Evolutionary conservation across 1,284 basidiomycete species (phyloP).

Genomic region (Melampsora americana): DNA sequence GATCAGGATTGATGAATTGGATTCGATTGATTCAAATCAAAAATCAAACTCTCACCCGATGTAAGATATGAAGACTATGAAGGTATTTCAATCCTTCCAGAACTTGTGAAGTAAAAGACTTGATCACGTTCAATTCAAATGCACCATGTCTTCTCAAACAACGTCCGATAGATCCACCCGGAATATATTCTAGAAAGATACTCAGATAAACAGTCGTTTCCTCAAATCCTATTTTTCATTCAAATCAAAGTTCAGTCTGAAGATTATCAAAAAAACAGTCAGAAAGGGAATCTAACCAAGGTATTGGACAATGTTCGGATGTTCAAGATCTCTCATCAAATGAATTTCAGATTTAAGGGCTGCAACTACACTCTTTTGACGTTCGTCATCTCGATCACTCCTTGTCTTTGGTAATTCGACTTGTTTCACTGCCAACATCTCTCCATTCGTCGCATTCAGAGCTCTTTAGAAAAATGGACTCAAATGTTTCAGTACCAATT

Average conservation of each 20-base stretch:
- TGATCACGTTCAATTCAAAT: conserved; percentile 86
- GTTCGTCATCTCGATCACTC: conserved; percentile 79
- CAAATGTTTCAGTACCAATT: no score
- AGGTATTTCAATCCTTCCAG: conserved; percentile 87
- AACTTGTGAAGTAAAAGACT: conserved; percentile 89
- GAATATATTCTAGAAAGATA: conserved; percentile 99
- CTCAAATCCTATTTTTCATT: conserved; percentile 63
- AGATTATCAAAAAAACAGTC: conserved; percentile 26
- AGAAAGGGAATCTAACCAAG: conserved; percentile 62
- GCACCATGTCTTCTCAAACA: conserved; percentile 88
- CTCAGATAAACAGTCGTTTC: conserved; percentile 83
- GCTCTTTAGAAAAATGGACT: conserved; percentile 57
- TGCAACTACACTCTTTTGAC: conserved; percentile 81
- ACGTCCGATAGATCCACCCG: conserved; percentile 91
- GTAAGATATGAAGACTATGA: conserved; percentile 84
- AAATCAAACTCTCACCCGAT: conserved; percentile 68
- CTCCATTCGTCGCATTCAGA: conserved; percentile 94
- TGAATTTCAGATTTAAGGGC: conserved; percentile 92
- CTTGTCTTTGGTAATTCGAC: conserved; percentile 89
- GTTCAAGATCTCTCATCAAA: conserved; percentile 90
- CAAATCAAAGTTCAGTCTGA: conserved; percentile 3
- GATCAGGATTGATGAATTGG: not conserved
- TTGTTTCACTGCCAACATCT: conserved; percentile 99
- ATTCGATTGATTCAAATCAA: not conserved
- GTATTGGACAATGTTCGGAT: conserved; percentile 95